These are phyloP conservation scores for Pseudogymnoascus sp. DNA, from an alignment of 2,329 filamentous ascomycete species.

Conservation along the genomic window DNA sequence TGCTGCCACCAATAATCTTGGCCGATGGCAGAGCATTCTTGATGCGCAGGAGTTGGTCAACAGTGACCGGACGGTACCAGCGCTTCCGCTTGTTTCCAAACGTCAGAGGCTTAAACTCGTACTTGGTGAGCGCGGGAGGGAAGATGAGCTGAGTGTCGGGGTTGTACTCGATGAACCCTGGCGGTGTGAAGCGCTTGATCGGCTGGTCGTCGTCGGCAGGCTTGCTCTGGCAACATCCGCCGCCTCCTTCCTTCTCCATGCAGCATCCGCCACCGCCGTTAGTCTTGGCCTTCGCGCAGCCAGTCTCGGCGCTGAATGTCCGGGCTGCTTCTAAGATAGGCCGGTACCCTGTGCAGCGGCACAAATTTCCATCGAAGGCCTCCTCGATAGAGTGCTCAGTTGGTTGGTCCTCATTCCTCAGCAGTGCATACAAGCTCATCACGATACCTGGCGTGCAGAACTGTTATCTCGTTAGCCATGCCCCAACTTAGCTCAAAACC, in stretches of 20 bases:
- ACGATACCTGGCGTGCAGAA: constrained; percentile 98
- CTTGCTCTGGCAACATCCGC: constrained; percentile 61
- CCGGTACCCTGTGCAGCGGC: constrained; percentile 89
- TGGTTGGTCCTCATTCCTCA: constrained; percentile 74
- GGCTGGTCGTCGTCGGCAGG: constrained; percentile 40
- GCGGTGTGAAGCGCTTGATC: constrained; percentile 67
- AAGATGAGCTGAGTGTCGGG: constrained; percentile 94
- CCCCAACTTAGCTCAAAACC: not conserved
- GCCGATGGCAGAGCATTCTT: constrained; percentile 77
- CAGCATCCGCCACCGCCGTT: constrained; percentile 56
- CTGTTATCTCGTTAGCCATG: not conserved
- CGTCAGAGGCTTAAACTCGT: constrained; percentile 70
- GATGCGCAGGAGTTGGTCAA: constrained; percentile 84
- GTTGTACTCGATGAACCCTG: constrained; percentile 89
- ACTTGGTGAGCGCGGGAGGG: constrained; percentile 73
- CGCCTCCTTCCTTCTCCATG: constrained; percentile 47
- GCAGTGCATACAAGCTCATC: constrained; percentile 90
- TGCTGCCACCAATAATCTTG: constrained; percentile 92
- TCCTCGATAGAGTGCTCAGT: constrained; percentile 83
- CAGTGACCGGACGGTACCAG: constrained; percentile 84
- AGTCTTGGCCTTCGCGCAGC: constrained; percentile 41
- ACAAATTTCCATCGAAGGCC: constrained; percentile 93
- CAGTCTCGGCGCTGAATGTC: constrained; percentile 57
- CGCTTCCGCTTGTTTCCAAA: constrained; percentile 93
- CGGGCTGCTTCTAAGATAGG: constrained; percentile 92